A percentile compares a stretch with the other conserved stretches of the same genome.
phyloP scores from a whole-genome alignment of 2,329 filamentous ascomycete species.

The Aspergillus cejpii region DNA sequence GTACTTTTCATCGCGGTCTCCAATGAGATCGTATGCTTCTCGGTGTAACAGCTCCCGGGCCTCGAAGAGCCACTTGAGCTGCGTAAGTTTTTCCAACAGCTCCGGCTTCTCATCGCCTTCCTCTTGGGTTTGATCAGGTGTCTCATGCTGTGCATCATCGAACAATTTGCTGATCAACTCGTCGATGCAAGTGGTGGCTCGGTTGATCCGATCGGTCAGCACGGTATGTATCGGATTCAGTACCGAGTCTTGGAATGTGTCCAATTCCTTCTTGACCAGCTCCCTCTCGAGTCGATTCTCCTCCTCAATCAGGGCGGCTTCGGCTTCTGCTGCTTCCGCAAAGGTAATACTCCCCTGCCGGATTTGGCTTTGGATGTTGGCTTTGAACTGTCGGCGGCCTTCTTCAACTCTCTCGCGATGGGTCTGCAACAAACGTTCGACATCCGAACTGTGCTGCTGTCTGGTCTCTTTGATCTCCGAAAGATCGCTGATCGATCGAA shows the following conservation, averaged over 20 bases:
- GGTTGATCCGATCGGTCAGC: constrained; percentile 65
- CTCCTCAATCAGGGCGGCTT: constrained; percentile 64
- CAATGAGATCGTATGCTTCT: constrained; percentile 75
- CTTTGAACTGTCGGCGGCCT: constrained; percentile 59
- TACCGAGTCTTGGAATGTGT: constrained; percentile 73
- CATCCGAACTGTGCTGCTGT: constrained; percentile 40
- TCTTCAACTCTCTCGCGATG: constrained; percentile 49
- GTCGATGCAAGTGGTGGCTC: constrained; percentile 70
- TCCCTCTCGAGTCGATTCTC: constrained; percentile 66
- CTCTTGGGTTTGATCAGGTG: constrained; percentile 80
- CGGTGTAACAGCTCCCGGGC: constrained; percentile 81
- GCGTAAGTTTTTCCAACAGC: constrained; percentile 83
- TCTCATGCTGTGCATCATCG: constrained; percentile 59
- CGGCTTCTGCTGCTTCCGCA: constrained; percentile 72
- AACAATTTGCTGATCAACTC: constrained; percentile 66
- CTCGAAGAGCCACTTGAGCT: constrained; percentile 96
- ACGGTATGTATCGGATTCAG: constrained; percentile 78
- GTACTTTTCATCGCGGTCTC: constrained; percentile 80
- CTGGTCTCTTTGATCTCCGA: constrained; percentile 65
- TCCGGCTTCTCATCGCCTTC: constrained; percentile 94
- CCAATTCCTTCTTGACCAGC: constrained; percentile 72
- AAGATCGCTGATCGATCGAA: constrained; percentile 68
- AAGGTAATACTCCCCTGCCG: constrained; percentile 71
- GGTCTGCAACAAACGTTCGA: constrained; percentile 52
- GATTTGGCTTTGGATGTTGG: constrained; percentile 72